phyloP scores from a whole-genome alignment of 441 rosid genomes.

The Adansonia gregorii region DNA sequence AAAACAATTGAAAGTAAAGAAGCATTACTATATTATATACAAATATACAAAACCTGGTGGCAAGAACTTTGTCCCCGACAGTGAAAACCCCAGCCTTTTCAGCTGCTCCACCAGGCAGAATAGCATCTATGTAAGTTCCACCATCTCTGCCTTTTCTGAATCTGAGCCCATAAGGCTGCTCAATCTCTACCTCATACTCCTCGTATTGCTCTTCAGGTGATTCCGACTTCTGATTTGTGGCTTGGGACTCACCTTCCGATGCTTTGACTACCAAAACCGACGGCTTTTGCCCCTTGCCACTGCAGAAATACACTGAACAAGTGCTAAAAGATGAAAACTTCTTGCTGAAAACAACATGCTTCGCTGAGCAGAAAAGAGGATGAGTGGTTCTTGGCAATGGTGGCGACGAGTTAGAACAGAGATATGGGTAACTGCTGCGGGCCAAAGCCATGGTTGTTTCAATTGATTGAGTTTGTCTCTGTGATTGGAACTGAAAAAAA shows the following conservation, averaged over 20 bases:
- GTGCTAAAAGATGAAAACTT: conserved; percentile 32
- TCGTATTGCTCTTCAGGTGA: conserved; percentile 48
- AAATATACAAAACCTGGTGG: conserved; percentile 71
- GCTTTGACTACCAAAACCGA: conserved; percentile 50
- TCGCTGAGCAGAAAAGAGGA: conserved; percentile 37
- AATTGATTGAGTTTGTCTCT: neutral
- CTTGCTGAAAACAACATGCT: conserved; percentile 33
- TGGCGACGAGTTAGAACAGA: conserved; percentile 49
- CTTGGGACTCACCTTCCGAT: conserved; percentile 57
- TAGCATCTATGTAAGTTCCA: conserved; percentile 88
- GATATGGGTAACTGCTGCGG: conserved; percentile 55
- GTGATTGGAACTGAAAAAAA: neutral
- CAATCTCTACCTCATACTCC: conserved; percentile 77
- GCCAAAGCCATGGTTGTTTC: conserved; percentile 59
- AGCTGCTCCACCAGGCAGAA: conserved; percentile 79
- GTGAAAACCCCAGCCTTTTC: conserved; percentile 77
- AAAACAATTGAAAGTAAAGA: neutral
- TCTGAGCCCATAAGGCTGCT: conserved; percentile 72
- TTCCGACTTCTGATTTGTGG: conserved; percentile 39
- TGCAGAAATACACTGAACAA: conserved; percentile 36
- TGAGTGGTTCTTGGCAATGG: conserved; percentile 51
- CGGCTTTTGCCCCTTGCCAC: conserved; percentile 48
- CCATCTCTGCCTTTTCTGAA: conserved; percentile 90
- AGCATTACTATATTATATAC: neutral
- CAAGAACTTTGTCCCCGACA: conserved; percentile 87